These are phyloP conservation scores for Ascoidea rubescens DNA, from an alignment of 805 yeast species.

Conservation along the genomic window DNA sequence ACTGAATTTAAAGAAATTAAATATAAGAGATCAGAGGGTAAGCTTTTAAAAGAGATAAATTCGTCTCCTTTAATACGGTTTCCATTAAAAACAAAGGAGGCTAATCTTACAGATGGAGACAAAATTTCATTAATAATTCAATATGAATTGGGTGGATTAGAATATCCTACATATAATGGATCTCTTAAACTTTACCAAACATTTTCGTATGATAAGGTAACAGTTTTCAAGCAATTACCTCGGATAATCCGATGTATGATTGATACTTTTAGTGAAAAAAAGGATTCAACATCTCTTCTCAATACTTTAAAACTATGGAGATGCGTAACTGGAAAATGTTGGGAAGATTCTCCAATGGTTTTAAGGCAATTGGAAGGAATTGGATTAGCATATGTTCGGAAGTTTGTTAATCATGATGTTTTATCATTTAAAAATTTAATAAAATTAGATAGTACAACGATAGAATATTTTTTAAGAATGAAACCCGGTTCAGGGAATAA, in stretches of 20 bases:
- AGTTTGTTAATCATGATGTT: conserved; percentile 23
- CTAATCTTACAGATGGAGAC: conserved; percentile 16
- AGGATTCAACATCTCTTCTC: conserved; percentile 27
- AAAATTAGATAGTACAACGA: conserved; percentile 17
- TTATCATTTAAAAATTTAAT: conserved; percentile 18
- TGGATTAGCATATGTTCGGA: conserved; percentile 26
- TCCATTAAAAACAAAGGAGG: conserved; percentile 20
- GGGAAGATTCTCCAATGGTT: conserved; percentile 34
- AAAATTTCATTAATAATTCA: conserved; percentile 31
- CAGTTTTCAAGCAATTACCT: conserved; percentile 26
- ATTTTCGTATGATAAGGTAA: conserved; percentile 29
- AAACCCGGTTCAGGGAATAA: conserved; percentile 27
- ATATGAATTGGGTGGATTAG: conserved; percentile 35
- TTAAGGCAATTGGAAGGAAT: conserved; percentile 34
- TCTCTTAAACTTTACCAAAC: conserved; percentile 23
- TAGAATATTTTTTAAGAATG: conserved; percentile 28
- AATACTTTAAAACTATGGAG: conserved; percentile 24
- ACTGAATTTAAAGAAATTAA: conserved; percentile 27
- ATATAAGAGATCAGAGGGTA: conserved; percentile 30
- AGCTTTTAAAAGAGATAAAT: conserved; percentile 29
- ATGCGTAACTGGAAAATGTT: conserved; percentile 28
- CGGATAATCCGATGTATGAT: conserved; percentile 29
- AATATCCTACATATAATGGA: conserved; percentile 29
- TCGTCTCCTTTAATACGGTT: conserved; percentile 22
- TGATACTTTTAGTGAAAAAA: conserved; percentile 26